Conservation (phyloP, 2,329 filamentous ascomycete genomes). For the Fusarium floridanum region DNA sequence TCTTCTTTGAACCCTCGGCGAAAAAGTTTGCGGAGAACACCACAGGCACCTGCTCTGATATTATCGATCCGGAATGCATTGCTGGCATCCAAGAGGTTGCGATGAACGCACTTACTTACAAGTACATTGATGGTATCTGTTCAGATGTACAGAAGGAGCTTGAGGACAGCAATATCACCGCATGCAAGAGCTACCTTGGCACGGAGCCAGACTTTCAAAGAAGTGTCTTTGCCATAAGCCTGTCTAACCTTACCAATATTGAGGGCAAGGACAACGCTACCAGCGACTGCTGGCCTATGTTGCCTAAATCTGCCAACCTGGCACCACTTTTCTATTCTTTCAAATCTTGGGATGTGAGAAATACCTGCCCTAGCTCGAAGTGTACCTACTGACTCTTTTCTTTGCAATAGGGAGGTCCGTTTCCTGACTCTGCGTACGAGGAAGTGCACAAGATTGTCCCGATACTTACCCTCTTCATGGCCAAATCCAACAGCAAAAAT, state of each 20-base stretch:
- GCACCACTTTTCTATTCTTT: background rate
- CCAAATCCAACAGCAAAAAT: background rate
- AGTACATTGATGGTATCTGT: background rate
- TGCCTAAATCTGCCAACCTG: conserved; percentile 7
- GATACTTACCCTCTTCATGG: background rate
- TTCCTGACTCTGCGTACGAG: background rate
- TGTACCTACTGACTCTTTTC: background rate
- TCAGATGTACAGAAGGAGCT: background rate
- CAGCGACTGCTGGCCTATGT: conserved; percentile 3
- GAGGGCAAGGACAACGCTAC: conserved; percentile 1
- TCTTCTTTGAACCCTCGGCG: background rate
- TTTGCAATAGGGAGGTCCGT: background rate
- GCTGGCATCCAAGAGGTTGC: background rate
- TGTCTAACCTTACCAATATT: conserved; percentile 6
- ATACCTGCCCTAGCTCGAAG: background rate
- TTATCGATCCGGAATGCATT: conserved; percentile 1
- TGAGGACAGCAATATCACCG: background rate
- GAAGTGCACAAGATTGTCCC: background rate
- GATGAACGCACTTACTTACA: background rate
- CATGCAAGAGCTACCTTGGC: background rate
- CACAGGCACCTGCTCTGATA: conserved; percentile 6
- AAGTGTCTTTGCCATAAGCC: background rate
- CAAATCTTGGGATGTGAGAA: background rate
- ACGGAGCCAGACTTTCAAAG: background rate
- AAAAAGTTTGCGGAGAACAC: background rate